Percentiles rank a stretch among this genome's conserved stretches.
These are phyloP conservation scores for Elaeis guineensis DNA, from an alignment of 176 grass and related monocot species.

Conservation along the genomic window DNA sequence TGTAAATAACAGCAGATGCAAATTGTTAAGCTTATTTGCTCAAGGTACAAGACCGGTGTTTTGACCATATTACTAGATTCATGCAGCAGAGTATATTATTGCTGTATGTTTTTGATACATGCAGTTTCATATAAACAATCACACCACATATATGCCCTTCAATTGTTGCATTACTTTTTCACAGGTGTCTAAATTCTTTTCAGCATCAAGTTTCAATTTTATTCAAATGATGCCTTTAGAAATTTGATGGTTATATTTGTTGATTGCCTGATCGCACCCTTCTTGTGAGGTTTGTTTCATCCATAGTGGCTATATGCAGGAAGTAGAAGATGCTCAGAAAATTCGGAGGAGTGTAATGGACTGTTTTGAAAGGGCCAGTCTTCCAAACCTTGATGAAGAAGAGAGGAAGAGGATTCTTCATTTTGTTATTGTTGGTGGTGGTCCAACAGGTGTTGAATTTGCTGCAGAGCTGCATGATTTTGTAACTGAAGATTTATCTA, in stretches of 20 bases:
- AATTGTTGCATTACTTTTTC: too few species aligned
- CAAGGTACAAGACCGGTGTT: too few species aligned
- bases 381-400: slow-evolving; percentile 65
- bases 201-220: too few species aligned
- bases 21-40: too few species aligned
- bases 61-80: too few species aligned
- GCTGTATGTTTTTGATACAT: too few species aligned
- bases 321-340: slow-evolving; percentile 90
- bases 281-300: neutral
- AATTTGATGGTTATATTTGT: neutral
- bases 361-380: slow-evolving; percentile 84
- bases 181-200: too few species aligned
- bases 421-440: slow-evolving; percentile 91
- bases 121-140: too few species aligned
- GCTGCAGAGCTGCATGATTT: slow-evolving; percentile 89
- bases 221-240: too few species aligned
- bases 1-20: neutral
- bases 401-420: slow-evolving; percentile 88
- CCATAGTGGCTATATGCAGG: slow-evolving; percentile 34
- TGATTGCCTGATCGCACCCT: neutral
- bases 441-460: slow-evolving; percentile 95
- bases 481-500: slow-evolving; percentile 80
- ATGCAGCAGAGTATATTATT: too few species aligned
- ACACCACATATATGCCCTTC: too few species aligned
- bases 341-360: slow-evolving; percentile 80